Evolutionary conservation across 345 rosid genomes (phyloP), one percentile per base, ranked within the genome.

Genomic region (Melaleuca quinquenervia): DNA sequence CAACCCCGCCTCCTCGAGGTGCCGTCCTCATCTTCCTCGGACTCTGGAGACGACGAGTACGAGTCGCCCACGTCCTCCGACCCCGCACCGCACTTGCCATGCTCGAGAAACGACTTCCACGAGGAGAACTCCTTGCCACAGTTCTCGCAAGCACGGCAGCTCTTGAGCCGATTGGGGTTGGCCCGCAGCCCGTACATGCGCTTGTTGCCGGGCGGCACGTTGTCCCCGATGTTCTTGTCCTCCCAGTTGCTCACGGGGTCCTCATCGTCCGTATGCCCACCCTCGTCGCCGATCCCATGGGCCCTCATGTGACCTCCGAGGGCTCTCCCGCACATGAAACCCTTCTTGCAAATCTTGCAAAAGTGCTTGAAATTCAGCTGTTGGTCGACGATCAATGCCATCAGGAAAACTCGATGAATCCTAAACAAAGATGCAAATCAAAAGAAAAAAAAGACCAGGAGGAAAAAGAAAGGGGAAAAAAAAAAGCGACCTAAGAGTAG

Each of bases 261-360:
- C 11, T 93, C 94, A 3, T 93, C 94, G 7, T 93, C 96, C 36
- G 90, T 45, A 48, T 90, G 90, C 14, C 83, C 89, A n/a, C 87
- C 87, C 83, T 94, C 96, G 48, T 91, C 92, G 6, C 95, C 94
- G 11, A 94, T 91, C n/a, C 98, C 98, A 45, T 95, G 98, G 0
- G 98, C 94, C 89, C 96, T 91, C 98, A 95, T 94, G 86, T 95
- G 98, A 45, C 98, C 98, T 1, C 98, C 98, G 3, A 95, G 85
- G 11, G 95, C 96, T 54, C 96, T 90, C 12, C 98, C 98, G 27
- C 95, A 94, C 56, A 91, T 92, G 83, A 93, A 94, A 8, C 96
- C 96, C 88, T 94, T 94, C 91, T 94, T 94, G 91, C 98, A 95
- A 50, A 94, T 95, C 60, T 91, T 94, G 84, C 98, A 95, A 22